Percentiles rank a stretch among this genome's conserved stretches.
Conservation (phyloP, 2,329 filamentous ascomycete genomes). For the Ascochyta lentis region DNA sequence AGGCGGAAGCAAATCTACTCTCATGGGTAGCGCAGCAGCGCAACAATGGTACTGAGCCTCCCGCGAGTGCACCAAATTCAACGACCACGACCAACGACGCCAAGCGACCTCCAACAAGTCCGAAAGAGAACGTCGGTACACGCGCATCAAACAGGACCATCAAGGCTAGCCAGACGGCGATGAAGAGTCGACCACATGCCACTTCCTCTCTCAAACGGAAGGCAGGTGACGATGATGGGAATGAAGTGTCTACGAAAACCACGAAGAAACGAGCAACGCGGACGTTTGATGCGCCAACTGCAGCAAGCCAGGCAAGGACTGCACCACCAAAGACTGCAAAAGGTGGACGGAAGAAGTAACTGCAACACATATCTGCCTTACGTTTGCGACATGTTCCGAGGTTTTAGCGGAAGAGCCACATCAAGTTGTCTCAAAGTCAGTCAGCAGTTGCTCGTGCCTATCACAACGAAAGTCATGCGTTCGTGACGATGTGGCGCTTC, state of each 20-base stretch:
- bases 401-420: background rate
- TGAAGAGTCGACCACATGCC: slow-evolving; percentile 5
- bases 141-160: background rate
- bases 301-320: slow-evolving; percentile 42
- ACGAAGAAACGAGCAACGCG: slow-evolving; percentile 40
- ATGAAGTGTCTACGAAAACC: slow-evolving; percentile 20
- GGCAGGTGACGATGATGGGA: slow-evolving; percentile 24
- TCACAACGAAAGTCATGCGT: background rate
- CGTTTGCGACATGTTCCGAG: too few relatives aligned
- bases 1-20: slow-evolving; percentile 39
- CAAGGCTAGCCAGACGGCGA: background rate
- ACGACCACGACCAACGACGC: slow-evolving; percentile 15
- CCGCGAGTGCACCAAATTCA: slow-evolving; percentile 14
- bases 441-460: background rate
- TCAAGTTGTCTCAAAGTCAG: background rate
- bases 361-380: background rate
- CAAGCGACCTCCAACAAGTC: slow-evolving; percentile 29
- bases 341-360: slow-evolving; percentile 7
- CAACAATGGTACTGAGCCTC: slow-evolving; percentile 23
- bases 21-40: slow-evolving; percentile 45
- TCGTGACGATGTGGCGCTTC: slow-evolving; percentile 6
- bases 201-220: slow-evolving; percentile 44
- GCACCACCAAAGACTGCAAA: slow-evolving; percentile 25
- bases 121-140: slow-evolving; percentile 10
- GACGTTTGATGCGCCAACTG: slow-evolving; percentile 47